Base-by-base conservation (phyloP, 1,284 basidiomycete species). In the Inonotus hispidus region DNA sequence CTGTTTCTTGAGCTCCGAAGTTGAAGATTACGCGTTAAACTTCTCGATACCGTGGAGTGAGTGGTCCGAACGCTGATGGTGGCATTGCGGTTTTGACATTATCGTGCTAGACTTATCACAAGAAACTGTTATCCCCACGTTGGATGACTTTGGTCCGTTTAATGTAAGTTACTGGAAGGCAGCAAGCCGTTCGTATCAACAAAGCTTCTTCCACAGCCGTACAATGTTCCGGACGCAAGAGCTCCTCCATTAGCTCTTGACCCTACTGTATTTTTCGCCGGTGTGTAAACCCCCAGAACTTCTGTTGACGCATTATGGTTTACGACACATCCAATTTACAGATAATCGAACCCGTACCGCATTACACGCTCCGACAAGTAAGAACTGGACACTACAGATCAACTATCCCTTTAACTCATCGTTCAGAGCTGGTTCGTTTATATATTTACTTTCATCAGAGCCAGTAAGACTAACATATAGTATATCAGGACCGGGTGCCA, bases 41-140 rank as follows among this genome's bases (percentile, higher is more conserved):
- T 85, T 75, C 66, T 82, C 79, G 0, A 83, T 77, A 65, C 87
- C 87, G 1, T 88, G 85, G 85, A 82, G 84, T 87, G 70, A 61
- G 82, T 14, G 32, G 5, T 32, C 59, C 47, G 47, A 55, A 32
- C 61, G 35, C 29, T 21, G 6, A 35, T 32, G 50, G 53, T 46
- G 23, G 41, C 6, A 60, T 21, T 39, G 25, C 57, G 65, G 54
- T 61, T 43, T 11, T 5, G 5, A 52, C 14, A 37, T 64, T 27
- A 58, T 41, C 14, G 32, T 14, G 16, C 8, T 57, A 81, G 81
- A 70, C 57, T 64, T 76, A 16, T 73, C 71, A 13, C 43, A 67
- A 57, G 65, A 72, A 43, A 69, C 68, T 4, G 71, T 13, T 14
- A 47, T 66, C 53, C 39, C 57, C 32, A 35, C 16, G 47, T 29